Base-by-base conservation (phyloP, 148 eudicot species). In the Vaccinium myrtillus region DNA sequence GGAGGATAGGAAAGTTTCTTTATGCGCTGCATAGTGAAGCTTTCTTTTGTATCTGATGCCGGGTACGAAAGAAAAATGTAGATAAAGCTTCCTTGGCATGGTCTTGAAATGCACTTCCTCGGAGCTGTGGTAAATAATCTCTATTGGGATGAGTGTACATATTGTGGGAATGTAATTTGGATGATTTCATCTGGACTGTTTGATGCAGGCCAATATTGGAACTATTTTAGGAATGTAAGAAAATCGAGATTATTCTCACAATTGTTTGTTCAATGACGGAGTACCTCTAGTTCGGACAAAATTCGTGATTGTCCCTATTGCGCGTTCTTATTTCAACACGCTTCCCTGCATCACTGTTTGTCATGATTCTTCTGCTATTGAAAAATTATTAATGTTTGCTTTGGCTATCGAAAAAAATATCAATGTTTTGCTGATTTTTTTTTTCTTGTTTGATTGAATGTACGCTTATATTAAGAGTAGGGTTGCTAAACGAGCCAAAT, bases 41-140 rank as follows among this genome's bases (percentile, higher is more conserved):
- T 73, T 75, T 84, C 87, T 83, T 85, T 74, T 51, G 46, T 83
- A 51, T 67, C 1, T 0, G 19, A 58, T 7, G 18, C 14, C 21
- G 50, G 21, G 15, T 54, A 19, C 54, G 81, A 71, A 86, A 81
- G 86, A 63, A 39, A 84, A 84, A 53, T 89, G 87, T 86, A 85
- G 25, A 84, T 85, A 86, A 56, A 53, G 61, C 79, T 79, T 74
- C 86, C 75, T 83, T 79, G 86, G 81, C 85, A 88, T 83, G 85
- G 83, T 74, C 59, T 79, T 18, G 3, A 46, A n/a, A 2, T 71
- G 74, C 81, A 59, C 49, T 48, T 78, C 74, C 56, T 59, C 18
- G 61, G 82, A 63, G 59, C 25, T 84, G 65, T 49, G 54, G 81
- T 65, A 54, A 14, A 84, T 79, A 78, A 50, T 73, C 25, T 30